Evolutionary conservation across 306 rosid genomes (phyloP), one percentile per base, ranked within the genome.

Genomic region (Vicia sativa): DNA sequence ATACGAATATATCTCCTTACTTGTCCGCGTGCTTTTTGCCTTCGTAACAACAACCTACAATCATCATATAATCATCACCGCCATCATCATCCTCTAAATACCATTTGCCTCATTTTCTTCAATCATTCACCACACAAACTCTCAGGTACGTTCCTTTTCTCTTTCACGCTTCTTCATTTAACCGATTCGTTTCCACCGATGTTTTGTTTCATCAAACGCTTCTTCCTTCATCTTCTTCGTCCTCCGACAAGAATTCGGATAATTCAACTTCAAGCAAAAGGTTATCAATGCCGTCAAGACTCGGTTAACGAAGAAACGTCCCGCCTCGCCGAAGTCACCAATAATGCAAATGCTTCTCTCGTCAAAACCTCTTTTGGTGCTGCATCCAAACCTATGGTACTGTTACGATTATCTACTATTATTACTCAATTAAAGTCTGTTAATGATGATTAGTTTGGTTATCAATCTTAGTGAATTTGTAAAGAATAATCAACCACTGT

Each of bases 271-370:
- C 65, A 58, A 66, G 28, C 69, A 73, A 74, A 82, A 73, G 71
- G 39, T 25, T 4, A 43, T 31, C n/a, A 15, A 28, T 58, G 70
- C 75, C n/a, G 43, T 63, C 65, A 82, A 72, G 65, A 28, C 74
- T 12, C 86, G 60, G 4, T 57, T 19, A 48, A 67, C 72, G 6
- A 87, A 71, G 81, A 85, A 83, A 73, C 88, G 83, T 28, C 68
- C 87, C 14, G 83, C 88, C 86, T 87, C 3, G 31, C 16, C 0
- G 88, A 87, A 59, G 71, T 85, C 26, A 76, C 82, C 11, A 87
- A 85, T 77, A 80, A 35, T 53, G 71, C 69, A 45, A 78, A 68
- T 68, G 80, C 64, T 11, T 21, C 82, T 56, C 35, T 71, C 16
- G 52, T 44, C 38, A 60, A 43, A 37, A 18, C 67, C n/a, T 52